Conservation (phyloP, 1,284 basidiomycete genomes). For the Cutaneotrichosporon mucoides region DNA sequence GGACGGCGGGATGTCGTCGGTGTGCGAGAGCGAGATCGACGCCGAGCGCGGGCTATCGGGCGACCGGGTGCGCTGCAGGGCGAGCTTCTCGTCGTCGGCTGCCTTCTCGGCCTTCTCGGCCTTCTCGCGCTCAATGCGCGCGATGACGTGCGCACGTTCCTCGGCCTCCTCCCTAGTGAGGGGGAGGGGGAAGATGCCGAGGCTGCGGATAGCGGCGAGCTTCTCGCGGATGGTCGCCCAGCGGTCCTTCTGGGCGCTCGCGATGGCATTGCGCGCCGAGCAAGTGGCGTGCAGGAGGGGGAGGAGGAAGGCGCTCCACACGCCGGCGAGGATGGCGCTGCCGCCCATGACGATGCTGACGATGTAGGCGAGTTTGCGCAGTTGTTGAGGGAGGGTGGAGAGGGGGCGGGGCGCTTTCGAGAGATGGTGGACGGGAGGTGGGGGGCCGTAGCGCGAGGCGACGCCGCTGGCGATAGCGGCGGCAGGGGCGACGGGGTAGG, state of each 20-base stretch:
- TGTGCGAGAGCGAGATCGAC: background rate
- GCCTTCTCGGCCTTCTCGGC: background rate
- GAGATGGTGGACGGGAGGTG: conserved; percentile 2
- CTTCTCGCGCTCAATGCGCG: conserved; percentile 4
- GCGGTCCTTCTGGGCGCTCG: conserved; percentile 34
- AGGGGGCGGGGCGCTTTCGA: conserved; percentile 4
- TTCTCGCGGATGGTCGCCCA: conserved; percentile 18
- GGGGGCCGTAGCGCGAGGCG: background rate
- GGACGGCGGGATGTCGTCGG: conserved; percentile 2
- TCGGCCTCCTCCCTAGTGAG: background rate
- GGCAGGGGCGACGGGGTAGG: background rate
- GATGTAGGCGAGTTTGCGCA: conserved; percentile 37
- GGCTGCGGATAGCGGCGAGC: conserved; percentile 21
- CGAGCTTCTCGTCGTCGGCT: conserved; percentile 8
- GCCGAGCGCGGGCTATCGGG: conserved; percentile 3
- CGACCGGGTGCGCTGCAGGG: conserved; percentile 2
- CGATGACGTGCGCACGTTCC: conserved; percentile 4
- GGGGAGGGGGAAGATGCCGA: conserved; percentile 15
- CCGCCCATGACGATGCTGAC: conserved; percentile 41
- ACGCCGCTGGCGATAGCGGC: background rate
- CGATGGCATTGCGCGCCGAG: conserved; percentile 40
- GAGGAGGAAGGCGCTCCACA: conserved; percentile 44
- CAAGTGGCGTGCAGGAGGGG: conserved; percentile 45
- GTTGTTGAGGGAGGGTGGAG: conserved; percentile 20
- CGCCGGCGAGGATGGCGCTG: conserved; percentile 30